These are phyloP conservation scores for Tetracladium marchalianum DNA, from an alignment of 495 filamentous ascomycete species.

Conservation along the genomic window DNA sequence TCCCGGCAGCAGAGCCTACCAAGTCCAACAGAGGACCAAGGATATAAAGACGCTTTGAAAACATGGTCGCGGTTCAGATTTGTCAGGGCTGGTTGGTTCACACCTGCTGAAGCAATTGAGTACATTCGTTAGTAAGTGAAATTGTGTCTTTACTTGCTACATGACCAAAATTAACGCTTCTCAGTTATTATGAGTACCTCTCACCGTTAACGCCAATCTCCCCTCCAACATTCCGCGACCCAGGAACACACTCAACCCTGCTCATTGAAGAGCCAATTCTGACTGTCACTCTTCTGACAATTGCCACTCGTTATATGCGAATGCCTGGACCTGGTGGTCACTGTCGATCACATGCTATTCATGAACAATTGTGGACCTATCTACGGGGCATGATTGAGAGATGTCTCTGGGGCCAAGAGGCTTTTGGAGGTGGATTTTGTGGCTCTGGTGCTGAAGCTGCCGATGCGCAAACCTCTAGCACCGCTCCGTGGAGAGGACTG, in stretches of 20 bases:
- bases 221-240: slow-evolving; percentile 70
- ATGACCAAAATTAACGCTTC: slow-evolving; percentile 3
- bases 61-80: slow-evolving; percentile 88
- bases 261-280: slow-evolving; percentile 87
- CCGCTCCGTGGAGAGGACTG: slow-evolving; percentile 45
- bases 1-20: slow-evolving; percentile 1
- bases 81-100: slow-evolving; percentile 93
- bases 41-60: slow-evolving; percentile 60
- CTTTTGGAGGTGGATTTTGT: slow-evolving; percentile 80
- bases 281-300: slow-evolving; percentile 79
- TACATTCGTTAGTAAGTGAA: slow-evolving; percentile 78
- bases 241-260: slow-evolving; percentile 61
- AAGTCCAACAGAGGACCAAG: slow-evolving; percentile 31
- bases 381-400: slow-evolving; percentile 88
- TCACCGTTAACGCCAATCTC: slow-evolving; percentile 88
- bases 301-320: slow-evolving; percentile 74
- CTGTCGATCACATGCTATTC: slow-evolving; percentile 81
- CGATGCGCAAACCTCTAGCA: slow-evolving; percentile 52
- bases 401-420: slow-evolving; percentile 90
- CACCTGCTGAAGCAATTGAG: slow-evolving; percentile 78
- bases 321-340: slow-evolving; percentile 71
- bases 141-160: neutral
- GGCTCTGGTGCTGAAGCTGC: slow-evolving; percentile 59
- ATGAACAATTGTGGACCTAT: slow-evolving; percentile 93
- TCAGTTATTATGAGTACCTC: slow-evolving; percentile 79